Evolutionary conservation across 176 grass and related monocot genomes (phyloP), one percentile per base, ranked within the genome.

Genomic region (Carex littledalei): DNA sequence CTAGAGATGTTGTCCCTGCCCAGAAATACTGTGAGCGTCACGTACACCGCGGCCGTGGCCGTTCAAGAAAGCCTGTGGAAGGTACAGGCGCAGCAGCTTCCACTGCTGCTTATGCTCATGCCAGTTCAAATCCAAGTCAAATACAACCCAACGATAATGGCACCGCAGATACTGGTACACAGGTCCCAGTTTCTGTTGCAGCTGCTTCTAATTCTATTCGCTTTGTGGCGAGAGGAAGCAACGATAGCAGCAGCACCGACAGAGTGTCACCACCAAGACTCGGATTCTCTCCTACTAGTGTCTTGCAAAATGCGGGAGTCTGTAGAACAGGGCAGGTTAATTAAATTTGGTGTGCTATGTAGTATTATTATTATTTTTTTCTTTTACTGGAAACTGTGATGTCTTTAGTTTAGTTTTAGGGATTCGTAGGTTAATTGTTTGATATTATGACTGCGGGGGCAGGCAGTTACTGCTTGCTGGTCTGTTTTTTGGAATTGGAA

Each of bases 1-100:
- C 96, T 22, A 87, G 96, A 47, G 96, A 98, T 84, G 93, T 95
- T 39, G 89, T 98, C 37, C 70, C 89, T 12, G 93, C 90, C 5
- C 96, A 98, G 90, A 98, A 98, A 93, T 98, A 98, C 90, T 98
- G 96, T 87, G 96, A 98, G 88, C 91, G 96, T 0, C 96, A 98
- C 87, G 89, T 98, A 84, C 96, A 98, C 88, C 91, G 96, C 15
- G 96, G 96, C 70, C 96, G 96, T 81, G 89, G 92, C 85, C 96
- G 96, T 94, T 93, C 96, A 94, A 98, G 96, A 95, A 98, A 98
- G 91, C 90, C 96, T 89, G 91, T 95, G 96, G 96, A 98, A 91
- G 81, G 60, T 66, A 72, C 83, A 74, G 20, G 86, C 54, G 66
- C 32, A 57, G 66, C 32, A 57, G 37, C 49, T 47, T 3, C 73